These are phyloP conservation scores for Pseudogymnoascus sp. DNA, from an alignment of 2,329 filamentous ascomycete species.

Conservation along the genomic window DNA sequence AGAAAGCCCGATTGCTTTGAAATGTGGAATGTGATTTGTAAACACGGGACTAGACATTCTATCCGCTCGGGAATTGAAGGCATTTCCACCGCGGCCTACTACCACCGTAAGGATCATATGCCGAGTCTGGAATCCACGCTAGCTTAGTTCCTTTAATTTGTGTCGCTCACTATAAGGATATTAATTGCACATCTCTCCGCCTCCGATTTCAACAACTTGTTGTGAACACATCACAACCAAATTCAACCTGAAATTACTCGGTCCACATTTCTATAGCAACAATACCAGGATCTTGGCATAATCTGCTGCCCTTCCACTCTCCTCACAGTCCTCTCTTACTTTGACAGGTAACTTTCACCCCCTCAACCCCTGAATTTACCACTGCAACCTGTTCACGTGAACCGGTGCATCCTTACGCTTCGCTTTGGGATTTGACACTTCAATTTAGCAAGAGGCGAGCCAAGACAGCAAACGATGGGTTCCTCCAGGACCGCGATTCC, in stretches of 20 bases:
- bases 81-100: background rate
- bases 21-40: background rate
- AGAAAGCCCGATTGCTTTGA: background rate
- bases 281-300: background rate
- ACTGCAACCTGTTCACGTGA: background rate
- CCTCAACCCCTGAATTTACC: background rate
- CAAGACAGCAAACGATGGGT: slow-evolving; percentile 10
- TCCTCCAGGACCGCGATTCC: slow-evolving; percentile 10
- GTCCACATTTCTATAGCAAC: background rate
- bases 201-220: background rate
- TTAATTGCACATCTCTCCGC: background rate
- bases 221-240: too few relatives aligned
- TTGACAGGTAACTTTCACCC: background rate
- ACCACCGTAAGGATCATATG: background rate
- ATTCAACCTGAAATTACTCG: background rate
- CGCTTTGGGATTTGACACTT: background rate
- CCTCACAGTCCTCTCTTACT: background rate
- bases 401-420: background rate
- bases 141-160: background rate
- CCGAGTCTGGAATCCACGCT: background rate
- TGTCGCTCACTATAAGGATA: background rate
- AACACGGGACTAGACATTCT: background rate
- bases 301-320: background rate
- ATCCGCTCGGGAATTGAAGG: background rate
- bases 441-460: slow-evolving; percentile 11